Evolutionary conservation across 768 basidiomycete genomes (phyloP).

Genomic region (Amyloporia xantha): DNA sequence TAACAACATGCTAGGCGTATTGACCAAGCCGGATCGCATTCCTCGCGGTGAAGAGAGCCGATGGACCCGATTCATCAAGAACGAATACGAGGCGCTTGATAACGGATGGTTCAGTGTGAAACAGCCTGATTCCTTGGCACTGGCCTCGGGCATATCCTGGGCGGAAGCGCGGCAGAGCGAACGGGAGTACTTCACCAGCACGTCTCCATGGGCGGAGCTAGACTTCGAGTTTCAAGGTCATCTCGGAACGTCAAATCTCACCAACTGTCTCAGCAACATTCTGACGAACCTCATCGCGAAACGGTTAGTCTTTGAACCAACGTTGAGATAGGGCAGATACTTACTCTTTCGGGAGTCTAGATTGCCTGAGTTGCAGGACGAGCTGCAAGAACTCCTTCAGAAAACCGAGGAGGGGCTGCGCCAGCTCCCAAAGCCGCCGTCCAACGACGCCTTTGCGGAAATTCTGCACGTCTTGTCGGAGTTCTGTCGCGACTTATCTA

Average conservation of each 20-base stretch:
- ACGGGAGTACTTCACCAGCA: conserved; percentile 46
- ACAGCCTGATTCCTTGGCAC: conserved; percentile 39
- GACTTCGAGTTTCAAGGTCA: conserved; percentile 43
- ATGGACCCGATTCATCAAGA: conserved; percentile 54
- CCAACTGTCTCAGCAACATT: conserved; percentile 49
- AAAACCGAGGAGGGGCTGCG: conserved; percentile 29
- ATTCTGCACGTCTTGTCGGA: conserved; percentile 39
- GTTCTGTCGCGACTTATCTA: conserved; percentile 40
- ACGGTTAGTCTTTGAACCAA: conserved; percentile 33
- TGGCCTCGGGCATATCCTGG: conserved; percentile 52
- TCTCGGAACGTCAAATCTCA: conserved; percentile 50
- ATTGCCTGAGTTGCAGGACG: conserved; percentile 55
- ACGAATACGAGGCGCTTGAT: conserved; percentile 42
- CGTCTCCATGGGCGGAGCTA: conserved; percentile 47
- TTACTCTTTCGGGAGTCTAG: conserved; percentile 28
- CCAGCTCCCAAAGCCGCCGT: conserved; percentile 44
- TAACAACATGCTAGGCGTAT: no score
- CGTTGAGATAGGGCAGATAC: not conserved
- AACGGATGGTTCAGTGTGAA: conserved; percentile 51
- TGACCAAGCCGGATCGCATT: conserved; percentile 72
- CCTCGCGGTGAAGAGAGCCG: conserved; percentile 43
- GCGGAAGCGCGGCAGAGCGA: conserved; percentile 51
- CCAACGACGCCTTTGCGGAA: conserved; percentile 50
- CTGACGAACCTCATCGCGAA: conserved; percentile 58
- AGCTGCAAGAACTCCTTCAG: conserved; percentile 41